Percentiles rank a stretch among this genome's conserved stretches.
Evolutionary conservation across 257 asterid genomes (phyloP).

Genomic region (Solanum okadae): DNA sequence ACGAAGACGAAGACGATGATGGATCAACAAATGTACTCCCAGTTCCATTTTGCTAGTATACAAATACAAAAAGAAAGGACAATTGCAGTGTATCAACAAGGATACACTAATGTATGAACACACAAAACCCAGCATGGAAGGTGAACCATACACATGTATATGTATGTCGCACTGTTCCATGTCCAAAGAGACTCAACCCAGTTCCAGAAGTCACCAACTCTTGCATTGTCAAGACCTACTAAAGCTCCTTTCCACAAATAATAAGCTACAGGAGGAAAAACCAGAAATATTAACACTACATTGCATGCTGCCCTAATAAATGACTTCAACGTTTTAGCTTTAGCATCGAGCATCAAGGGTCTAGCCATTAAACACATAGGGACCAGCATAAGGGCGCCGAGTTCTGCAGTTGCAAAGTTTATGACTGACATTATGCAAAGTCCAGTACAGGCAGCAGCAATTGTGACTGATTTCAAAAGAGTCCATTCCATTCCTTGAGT

Average conservation of each 20-base stretch:
- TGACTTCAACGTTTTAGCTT: slow-evolving; percentile 18
- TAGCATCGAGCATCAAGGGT: slow-evolving; percentile 45
- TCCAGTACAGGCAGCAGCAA: slow-evolving; percentile 71
- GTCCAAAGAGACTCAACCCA: slow-evolving; percentile 84
- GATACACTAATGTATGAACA: slow-evolving; percentile 38
- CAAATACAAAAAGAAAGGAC: slow-evolving; percentile 2
- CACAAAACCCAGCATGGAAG: slow-evolving; percentile 95
- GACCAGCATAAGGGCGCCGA: slow-evolving; percentile 74
- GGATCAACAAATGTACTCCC: neutral
- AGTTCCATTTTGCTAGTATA: slow-evolving; percentile 13
- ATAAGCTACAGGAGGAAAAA: slow-evolving; percentile 56
- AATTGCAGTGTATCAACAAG: slow-evolving; percentile 17
- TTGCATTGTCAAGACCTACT: slow-evolving; percentile 36
- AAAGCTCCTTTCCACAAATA: slow-evolving; percentile 42
- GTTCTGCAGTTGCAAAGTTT: slow-evolving; percentile 88
- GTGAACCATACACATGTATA: slow-evolving; percentile 72
- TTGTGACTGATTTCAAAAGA: slow-evolving; percentile 62
- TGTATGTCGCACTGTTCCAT: slow-evolving; percentile 91
- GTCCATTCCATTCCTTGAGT: slow-evolving; percentile 48
- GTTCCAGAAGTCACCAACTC: slow-evolving; percentile 67
- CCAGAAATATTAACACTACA: slow-evolving; percentile 27
- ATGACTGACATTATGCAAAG: slow-evolving; percentile 90
- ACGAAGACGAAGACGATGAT: neutral
- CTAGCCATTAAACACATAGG: slow-evolving; percentile 68
- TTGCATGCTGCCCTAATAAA: slow-evolving; percentile 32